Evolutionary conservation across 2,329 filamentous ascomycete species (phyloP).

Genomic region (Chaetoscypha palmicola): DNA sequence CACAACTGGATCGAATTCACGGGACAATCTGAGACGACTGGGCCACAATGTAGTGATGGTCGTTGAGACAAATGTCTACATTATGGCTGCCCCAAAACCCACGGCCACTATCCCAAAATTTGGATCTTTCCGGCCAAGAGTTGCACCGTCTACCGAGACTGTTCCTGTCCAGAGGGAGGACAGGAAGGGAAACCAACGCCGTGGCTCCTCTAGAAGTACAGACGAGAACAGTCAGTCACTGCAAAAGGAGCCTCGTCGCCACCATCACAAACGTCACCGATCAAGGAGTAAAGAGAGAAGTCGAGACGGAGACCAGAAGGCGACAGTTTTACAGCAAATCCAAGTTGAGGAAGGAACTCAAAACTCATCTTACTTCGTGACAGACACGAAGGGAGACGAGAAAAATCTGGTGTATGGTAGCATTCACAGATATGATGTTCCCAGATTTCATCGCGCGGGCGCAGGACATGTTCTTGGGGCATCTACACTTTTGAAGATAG

Average conservation of each 20-base stretch:
- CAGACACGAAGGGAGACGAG: constrained; percentile 71
- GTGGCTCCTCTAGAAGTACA: too few species aligned
- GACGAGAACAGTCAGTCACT: too few species aligned
- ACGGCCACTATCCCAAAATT: constrained; percentile 56
- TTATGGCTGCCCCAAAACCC: constrained; percentile 21
- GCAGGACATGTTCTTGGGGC: constrained; percentile 65
- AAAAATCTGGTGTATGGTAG: constrained; percentile 69
- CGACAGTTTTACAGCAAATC: background rate
- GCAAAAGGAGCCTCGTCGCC: constrained; percentile 1
- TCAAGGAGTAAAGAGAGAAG: constrained; percentile 4
- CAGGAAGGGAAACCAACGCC: too few species aligned
- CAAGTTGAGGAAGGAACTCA: background rate
- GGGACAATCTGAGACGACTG: background rate
- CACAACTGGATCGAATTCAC: too few species aligned
- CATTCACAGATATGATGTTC: constrained; percentile 64
- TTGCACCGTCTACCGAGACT: constrained; percentile 10
- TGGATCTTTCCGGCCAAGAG: constrained; percentile 60
- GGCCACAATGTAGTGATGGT: too few species aligned
- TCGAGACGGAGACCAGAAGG: background rate
- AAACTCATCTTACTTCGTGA: constrained; percentile 40
- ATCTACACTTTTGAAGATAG: constrained; percentile 52
- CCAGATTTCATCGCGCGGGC: constrained; percentile 62
- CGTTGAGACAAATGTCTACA: too few species aligned
- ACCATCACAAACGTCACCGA: constrained; percentile 9
- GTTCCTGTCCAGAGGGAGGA: too few species aligned